Evolutionary conservation across 306 rosid species (phyloP), one percentile per base, ranked within the genome.

Genomic region (Clitoria ternatea): DNA sequence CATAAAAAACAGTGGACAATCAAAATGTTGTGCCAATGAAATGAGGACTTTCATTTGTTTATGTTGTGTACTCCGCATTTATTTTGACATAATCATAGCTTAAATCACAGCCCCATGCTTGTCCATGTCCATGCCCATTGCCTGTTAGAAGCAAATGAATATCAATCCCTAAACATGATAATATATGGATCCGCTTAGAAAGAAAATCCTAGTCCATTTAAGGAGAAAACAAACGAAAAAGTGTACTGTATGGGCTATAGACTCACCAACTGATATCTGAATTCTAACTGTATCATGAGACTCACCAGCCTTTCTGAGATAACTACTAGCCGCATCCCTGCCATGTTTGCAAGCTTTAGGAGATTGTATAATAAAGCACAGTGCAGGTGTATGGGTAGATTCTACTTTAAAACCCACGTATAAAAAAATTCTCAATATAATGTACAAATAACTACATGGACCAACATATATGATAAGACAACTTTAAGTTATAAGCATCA

Each of bases 31-130:
- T n/a, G n/a, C 43, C 22, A 59, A 33, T 27, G 44, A 22, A 10
- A 13, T 12, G 26, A 12, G 13, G 6, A 60, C 5, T 12, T 24
- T 56, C 29, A 37, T 19, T 57, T 40, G 75, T 30, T 60, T 80
- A 92, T 40, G 98, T 61, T 52, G 96, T 87, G 75, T 94, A 94
- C 75, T 91, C 97, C 0, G 99, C 99, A 65, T 94, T 94, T 69
- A 94, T 89, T 74, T 91, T 94, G 50, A 91, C 86, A 37, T 94
- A 94, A 65, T 91, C 99, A 1, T 89, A 92, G 67, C 96, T 91
- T 66, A 94, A 82, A 69, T 91, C 97, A 23, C 97, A 94, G 43
- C 97, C 96, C 97, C 96, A 94, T 52, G 99, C 98, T 69, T 84
- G 90, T 22, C 98, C 97, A 10, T 55, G 59, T 63, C 95, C 97